Base-by-base conservation (phyloP, 306 rosid species). In the Carpinus viminea region DNA sequence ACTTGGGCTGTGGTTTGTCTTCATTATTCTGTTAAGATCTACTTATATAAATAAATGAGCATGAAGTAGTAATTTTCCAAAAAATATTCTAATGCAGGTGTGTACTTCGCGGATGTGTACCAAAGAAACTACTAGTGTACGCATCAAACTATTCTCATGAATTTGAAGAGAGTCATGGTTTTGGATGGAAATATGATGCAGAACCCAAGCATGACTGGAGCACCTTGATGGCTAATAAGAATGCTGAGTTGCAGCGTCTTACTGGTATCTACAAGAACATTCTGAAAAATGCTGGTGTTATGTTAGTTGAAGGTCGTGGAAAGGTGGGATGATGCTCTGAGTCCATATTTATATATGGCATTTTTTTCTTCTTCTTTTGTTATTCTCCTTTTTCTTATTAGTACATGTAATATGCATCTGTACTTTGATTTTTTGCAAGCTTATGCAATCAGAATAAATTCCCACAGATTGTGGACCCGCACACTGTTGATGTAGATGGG, bases 141-240 rank as follows among this genome's bases (percentile, higher is more conserved):
- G 75, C 97, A 3, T 96, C 98, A 52, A 88, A 91, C 28, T 96
- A 79, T 62, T 65, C 96, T 73, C 97, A 96, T 87, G 99, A 96
- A 72, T 96, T 93, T 90, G 98, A 96, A 74, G 99, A 96, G 80
- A 91, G 96, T 62, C 80, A 73, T 88, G 99, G 98, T 47, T 96
- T 90, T 82, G 99, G 99, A 74, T 96, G 99, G 99, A 87, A 70
- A 61, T 96, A 91, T 76, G 98, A 91, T 43, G 80, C 78, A 45
- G 99, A 96, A 68, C 96, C 98, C 41, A 93, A 81, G 85, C 98
- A 96, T 82, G 96, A 96, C 52, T 93, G 98, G 98, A 93, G 94
- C 87, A 93, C 89, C 76, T 83, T 96, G 83, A 83, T 91, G 74
- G 97, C 98, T 43, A 93, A 96, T 87, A 96, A 96, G 86, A 96